Base-by-base conservation (phyloP, 768 basidiomycete genomes). In the Lyophyllum decastes region DNA sequence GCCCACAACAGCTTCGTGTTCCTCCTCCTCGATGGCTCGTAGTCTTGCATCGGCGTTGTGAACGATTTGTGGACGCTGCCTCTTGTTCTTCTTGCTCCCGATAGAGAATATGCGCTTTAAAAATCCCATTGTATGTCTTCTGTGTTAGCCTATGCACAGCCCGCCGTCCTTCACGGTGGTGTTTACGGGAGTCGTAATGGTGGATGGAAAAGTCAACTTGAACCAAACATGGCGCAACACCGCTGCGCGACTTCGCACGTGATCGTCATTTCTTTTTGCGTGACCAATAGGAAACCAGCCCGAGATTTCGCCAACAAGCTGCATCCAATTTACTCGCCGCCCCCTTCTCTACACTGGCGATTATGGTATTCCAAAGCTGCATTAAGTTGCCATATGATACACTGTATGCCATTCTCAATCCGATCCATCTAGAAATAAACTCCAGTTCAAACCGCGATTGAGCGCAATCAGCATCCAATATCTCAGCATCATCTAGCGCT, bases 41-140 rank as follows among this genome's bases (percentile, higher is more conserved):
- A 55, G n/a, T 21, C 49, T 49, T 12, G 61, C 47, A 24, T 58
- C 56, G 21, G 66, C 65, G 54, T 74, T 66, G 52, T 72, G 66
- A 54, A 62, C 60, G 58, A 70, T 59, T 46, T 64, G 62, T 25
- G 63, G 66, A 38, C 54, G 58, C 54, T 64, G 64, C 62, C 71
- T 77, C 71, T 82, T 86, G 62, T 76, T 80, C 70, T 82, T 87
- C 74, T 81, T 87, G 72, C 79, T 82, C 49, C 87, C 79, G 27
- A 90, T 73, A 17, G 90, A 90, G 50, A 91, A 80, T 57, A 92
- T 73, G 34, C 82, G 86, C 63, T 87, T 86, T 64, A 92, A 71
- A 54, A 92, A 85, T 21, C 86, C 84, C 88, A 90, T 91, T 30
- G 19, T 58, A 61, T 63, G 11, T 47, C 49, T 52, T 60, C 24